Conservation (phyloP, 1,139 yeast genomes). For the Suhomyces maxii region DNA sequence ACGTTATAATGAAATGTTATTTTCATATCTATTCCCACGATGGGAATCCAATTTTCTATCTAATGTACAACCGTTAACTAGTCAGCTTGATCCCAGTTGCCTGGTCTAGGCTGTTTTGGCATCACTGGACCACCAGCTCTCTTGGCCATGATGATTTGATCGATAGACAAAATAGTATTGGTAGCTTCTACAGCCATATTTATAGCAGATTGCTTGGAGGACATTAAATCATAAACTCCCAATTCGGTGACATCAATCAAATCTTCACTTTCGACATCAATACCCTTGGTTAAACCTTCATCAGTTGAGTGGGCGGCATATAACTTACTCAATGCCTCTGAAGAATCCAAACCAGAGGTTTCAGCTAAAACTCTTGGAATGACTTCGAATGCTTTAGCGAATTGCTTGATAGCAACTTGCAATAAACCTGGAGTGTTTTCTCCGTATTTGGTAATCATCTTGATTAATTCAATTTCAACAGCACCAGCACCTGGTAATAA, state of each 20-base stretch:
- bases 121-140: slow-evolving; percentile 96
- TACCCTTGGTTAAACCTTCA: slow-evolving; percentile 52
- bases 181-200: slow-evolving; percentile 96
- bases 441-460: slow-evolving; percentile 77
- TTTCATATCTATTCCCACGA: no score
- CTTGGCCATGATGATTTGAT: slow-evolving; percentile 91
- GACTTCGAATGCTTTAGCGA: slow-evolving; percentile 92
- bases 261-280: slow-evolving; percentile 26
- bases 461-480: slow-evolving; percentile 85
- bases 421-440: slow-evolving; percentile 91
- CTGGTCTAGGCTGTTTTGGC: slow-evolving; percentile 86
- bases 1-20: neutral
- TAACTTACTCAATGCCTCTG: slow-evolving; percentile 81
- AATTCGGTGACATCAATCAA: slow-evolving; percentile 63
- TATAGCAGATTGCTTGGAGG: slow-evolving; percentile 84
- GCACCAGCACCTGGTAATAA: slow-evolving; percentile 97
- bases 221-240: slow-evolving; percentile 75
- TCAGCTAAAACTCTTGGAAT: slow-evolving; percentile 92
- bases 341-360: slow-evolving; percentile 89
- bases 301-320: slow-evolving; percentile 77
- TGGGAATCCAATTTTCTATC: neutral
- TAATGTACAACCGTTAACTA: slow-evolving; percentile 24
- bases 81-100: slow-evolving; percentile 97
- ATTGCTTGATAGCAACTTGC: slow-evolving; percentile 91
- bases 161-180: slow-evolving; percentile 82